Conservation (phyloP, 345 rosid species). For the Acer saccharum region DNA sequence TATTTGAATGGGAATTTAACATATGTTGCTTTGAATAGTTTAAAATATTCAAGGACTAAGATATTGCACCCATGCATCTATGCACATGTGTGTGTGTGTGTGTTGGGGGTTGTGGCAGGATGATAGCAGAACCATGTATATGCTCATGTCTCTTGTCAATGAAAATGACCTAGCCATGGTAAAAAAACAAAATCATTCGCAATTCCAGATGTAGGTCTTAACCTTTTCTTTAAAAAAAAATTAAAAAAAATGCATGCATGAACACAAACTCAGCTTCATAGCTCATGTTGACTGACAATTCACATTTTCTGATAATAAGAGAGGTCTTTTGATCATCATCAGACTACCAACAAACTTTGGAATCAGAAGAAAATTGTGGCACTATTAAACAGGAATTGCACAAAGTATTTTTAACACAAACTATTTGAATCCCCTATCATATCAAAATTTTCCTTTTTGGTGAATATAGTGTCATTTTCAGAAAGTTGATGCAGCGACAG, state of each 20-base stretch:
- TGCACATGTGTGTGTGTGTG: neutral
- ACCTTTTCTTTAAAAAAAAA: neutral
- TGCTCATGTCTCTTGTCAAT: neutral
- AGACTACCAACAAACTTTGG: neutral
- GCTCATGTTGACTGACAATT: neutral
- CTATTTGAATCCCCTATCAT: neutral
- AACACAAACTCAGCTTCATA: slow-evolving; percentile 2
- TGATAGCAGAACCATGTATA: neutral
- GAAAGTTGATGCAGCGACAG: slow-evolving; percentile 18
- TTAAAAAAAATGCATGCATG: neutral
- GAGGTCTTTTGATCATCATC: neutral
- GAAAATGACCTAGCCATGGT: neutral
- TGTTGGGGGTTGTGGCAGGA: no score
- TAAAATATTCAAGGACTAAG: slow-evolving; percentile 8
- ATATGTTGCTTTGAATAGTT: neutral
- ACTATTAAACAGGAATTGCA: neutral
- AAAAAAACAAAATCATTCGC: neutral
- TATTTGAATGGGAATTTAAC: slow-evolving; percentile 2
- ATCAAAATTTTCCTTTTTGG: neutral
- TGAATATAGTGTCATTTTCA: neutral
- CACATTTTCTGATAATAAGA: neutral
- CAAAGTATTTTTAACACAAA: slow-evolving; percentile 9
- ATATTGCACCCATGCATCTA: neutral
- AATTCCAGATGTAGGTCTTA: neutral
- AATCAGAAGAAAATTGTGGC: slow-evolving; percentile 3